Conservation (phyloP, 148 eudicot genomes). For the Bassia scoparia region DNA sequence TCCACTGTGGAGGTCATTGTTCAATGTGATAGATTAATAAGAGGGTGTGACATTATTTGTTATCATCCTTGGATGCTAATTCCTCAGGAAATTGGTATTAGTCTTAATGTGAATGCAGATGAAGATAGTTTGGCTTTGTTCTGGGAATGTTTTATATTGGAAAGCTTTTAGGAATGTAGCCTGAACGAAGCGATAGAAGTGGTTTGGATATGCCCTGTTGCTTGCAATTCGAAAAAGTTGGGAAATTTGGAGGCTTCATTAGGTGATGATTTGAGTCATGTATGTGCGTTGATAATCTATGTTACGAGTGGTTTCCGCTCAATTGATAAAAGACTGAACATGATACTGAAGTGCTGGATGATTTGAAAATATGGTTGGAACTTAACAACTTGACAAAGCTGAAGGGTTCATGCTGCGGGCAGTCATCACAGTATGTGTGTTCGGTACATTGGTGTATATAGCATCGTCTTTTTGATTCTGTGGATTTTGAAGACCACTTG, state of each 20-base stretch:
- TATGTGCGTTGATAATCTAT: slow-evolving; percentile 97
- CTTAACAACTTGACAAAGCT: slow-evolving; percentile 93
- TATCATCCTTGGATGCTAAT: slow-evolving; percentile 73
- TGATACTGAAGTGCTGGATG: slow-evolving; percentile 59
- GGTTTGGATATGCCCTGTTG: slow-evolving; percentile 84
- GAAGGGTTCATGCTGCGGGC: slow-evolving; percentile 90
- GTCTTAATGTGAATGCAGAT: slow-evolving; percentile 91
- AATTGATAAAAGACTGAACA: slow-evolving; percentile 49
- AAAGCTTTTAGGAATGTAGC: slow-evolving; percentile 82
- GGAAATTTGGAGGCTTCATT: slow-evolving; percentile 91
- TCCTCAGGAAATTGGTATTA: slow-evolving; percentile 97
- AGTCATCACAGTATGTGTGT: slow-evolving; percentile 92
- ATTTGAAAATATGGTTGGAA: slow-evolving; percentile 91
- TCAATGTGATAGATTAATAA: slow-evolving; percentile 91
- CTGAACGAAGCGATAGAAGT: slow-evolving; percentile 80
- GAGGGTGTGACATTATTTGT: slow-evolving; percentile 95
- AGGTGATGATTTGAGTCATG: slow-evolving; percentile 91
- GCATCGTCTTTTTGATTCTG: slow-evolving; percentile 97
- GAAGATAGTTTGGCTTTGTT: slow-evolving; percentile 91
- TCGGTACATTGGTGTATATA: slow-evolving; percentile 99
- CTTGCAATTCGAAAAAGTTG: slow-evolving; percentile 81
- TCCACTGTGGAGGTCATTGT: slow-evolving; percentile 98
- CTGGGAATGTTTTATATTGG: slow-evolving; percentile 75
- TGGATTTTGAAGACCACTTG: slow-evolving; percentile 99
- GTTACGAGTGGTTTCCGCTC: slow-evolving; percentile 76